These are phyloP conservation scores for Fusarium multiceps DNA, from an alignment of 2,329 filamentous ascomycete species.

Conservation along the genomic window DNA sequence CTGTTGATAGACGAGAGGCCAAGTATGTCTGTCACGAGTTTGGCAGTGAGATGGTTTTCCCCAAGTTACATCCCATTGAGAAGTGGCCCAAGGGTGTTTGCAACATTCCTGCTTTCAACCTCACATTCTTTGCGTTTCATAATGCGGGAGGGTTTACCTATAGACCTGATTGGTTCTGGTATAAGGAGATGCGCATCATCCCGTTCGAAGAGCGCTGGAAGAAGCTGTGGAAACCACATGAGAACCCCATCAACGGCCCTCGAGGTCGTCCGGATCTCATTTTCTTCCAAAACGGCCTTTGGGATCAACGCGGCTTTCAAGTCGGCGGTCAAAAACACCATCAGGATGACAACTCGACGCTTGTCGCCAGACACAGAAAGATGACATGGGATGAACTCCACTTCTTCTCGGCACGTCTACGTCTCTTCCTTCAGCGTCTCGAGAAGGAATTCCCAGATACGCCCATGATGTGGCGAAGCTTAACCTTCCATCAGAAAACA, in stretches of 20 bases:
- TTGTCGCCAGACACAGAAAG: not conserved
- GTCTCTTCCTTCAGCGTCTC: not conserved
- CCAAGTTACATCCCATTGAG: not conserved
- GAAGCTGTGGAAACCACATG: not conserved
- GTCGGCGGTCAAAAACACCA: slow-evolving; percentile 1
- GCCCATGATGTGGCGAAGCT: slow-evolving; percentile 4
- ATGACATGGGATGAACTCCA: slow-evolving; percentile 9
- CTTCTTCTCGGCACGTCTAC: not conserved
- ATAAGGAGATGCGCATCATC: not conserved
- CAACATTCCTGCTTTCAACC: not conserved
- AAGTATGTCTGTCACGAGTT: slow-evolving; percentile 4
- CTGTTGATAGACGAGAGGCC: slow-evolving; percentile 4
- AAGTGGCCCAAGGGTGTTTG: slow-evolving; percentile 6
- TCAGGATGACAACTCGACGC: not conserved
- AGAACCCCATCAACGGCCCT: not conserved
- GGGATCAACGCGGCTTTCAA: slow-evolving; percentile 6
- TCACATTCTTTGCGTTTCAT: not conserved
- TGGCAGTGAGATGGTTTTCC: slow-evolving; percentile 3
- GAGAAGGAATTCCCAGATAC: not conserved
- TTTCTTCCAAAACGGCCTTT: not conserved
- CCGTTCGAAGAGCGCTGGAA: slow-evolving; percentile 12
- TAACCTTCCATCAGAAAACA: slow-evolving; percentile 5
- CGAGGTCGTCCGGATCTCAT: not conserved
- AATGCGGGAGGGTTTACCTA: not conserved
- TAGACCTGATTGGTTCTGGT: slow-evolving; percentile 7